Evolutionary conservation across 345 rosid genomes (phyloP), one percentile per base, ranked within the genome.

Genomic region (Citrus sp.): DNA sequence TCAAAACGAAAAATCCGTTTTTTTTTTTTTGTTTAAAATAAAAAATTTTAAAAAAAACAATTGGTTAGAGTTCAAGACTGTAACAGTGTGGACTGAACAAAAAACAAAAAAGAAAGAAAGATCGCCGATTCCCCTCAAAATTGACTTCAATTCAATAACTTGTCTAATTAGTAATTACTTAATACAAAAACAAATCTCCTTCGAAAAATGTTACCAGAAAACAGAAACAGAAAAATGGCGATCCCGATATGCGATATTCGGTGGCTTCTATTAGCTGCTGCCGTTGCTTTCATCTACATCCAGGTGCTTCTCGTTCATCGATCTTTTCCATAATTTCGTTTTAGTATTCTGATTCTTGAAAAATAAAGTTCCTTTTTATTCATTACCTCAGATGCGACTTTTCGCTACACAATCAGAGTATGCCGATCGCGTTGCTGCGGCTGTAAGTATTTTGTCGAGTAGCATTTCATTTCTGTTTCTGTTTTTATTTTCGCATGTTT

Each of bases 371-470:
- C 0, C 25, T 28, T 4, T 77, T 54, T 21, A 9, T 67, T 69
- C 66, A 12, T 3, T 72, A 59, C 27, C 68, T 37, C 60, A 96
- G 97, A 85, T 94, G 90, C 88, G 92, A 72, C 94, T 97, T 78
- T 97, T 92, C 73, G 79, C 90, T 8, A 89, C 96, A 32, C 98
- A 93, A 83, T 92, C 94, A 1, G 85, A 94, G 82, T 94, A 91
- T 56, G 90, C 94, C 1, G 98, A 92, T 89, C 90, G 93, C 69
- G 89, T 97, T 30, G 89, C 93, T 54, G 76, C 88, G 62, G 98
- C 97, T 65, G 99, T 88, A 77, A 63, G 94, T 82, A 61, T 6
- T 24, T 16, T 49, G 37, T 58, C 5, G 46, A 22, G 25, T 61
- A 27, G 14, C 35, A 25, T 76, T 10, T 60, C 24, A 32, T 55